Conservation (phyloP, 805 yeast species). For the Dipodascus albidus region DNA sequence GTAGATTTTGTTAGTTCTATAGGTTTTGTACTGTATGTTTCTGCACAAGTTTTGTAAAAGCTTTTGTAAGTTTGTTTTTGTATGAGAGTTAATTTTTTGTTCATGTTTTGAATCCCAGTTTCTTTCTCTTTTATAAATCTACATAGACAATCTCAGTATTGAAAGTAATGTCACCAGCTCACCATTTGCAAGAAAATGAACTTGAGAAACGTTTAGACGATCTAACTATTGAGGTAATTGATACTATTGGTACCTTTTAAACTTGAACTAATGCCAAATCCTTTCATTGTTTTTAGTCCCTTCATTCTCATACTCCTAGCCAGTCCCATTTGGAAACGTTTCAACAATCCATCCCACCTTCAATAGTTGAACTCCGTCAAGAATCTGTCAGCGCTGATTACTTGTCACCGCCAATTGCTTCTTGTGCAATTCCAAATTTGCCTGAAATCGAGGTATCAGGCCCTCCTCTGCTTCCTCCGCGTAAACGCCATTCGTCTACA, state of each 20-base stretch:
- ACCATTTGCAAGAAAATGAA: background rate
- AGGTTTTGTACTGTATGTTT: too few species aligned
- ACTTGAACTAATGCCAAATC: too few species aligned
- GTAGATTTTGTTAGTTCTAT: too few species aligned
- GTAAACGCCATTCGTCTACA: constrained; percentile 18
- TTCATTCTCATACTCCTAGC: background rate
- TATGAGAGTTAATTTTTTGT: too few species aligned
- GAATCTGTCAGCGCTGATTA: background rate
- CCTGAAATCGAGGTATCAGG: background rate
- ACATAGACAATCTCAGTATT: too few species aligned
- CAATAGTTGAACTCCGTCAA: background rate
- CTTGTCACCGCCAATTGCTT: background rate
- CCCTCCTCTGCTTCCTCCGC: constrained; percentile 23
- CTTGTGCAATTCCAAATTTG: background rate
- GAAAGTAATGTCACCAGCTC: background rate
- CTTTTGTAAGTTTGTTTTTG: too few species aligned
- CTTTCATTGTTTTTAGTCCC: too few species aligned
- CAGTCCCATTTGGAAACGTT: background rate
- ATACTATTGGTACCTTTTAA: background rate
- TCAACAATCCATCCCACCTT: background rate
- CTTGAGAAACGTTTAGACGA: background rate
- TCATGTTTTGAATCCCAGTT: too few species aligned
- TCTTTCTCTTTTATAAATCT: too few species aligned
- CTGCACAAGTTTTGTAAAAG: too few species aligned
- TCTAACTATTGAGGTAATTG: background rate